phyloP scores from a whole-genome alignment of 2,329 filamentous ascomycete species.

The Penicillium olsonii region DNA sequence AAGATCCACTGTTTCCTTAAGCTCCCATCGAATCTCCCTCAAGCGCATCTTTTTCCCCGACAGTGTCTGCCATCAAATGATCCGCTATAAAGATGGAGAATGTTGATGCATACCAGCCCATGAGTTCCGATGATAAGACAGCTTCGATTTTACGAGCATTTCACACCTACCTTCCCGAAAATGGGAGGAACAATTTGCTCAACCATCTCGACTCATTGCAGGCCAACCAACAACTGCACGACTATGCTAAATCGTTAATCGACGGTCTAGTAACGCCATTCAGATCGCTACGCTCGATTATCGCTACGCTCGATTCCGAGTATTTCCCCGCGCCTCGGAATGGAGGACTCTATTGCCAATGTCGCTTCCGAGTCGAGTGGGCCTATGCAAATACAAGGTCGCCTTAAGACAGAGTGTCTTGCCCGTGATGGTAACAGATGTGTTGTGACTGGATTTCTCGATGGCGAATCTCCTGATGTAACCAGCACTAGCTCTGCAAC shows the following conservation, averaged over 20 bases:
- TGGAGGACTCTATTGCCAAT: background rate
- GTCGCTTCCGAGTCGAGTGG: background rate
- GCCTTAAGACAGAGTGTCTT: constrained; percentile 6
- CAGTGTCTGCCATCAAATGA: no score
- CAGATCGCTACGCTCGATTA: no score
- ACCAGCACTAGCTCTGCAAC: background rate
- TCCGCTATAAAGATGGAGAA: no score
- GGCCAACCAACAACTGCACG: background rate
- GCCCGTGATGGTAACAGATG: constrained; percentile 4
- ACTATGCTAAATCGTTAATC: background rate
- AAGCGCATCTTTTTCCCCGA: no score
- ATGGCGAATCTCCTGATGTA: constrained; percentile 2
- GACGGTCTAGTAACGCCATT: background rate
- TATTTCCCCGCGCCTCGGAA: background rate
- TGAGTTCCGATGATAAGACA: background rate
- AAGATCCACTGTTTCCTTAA: no score
- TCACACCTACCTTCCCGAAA: background rate
- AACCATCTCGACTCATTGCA: constrained; percentile 1
- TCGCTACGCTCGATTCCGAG: background rate
- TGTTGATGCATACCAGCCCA: background rate
- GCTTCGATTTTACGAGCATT: background rate
- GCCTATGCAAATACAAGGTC: background rate
- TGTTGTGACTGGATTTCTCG: constrained; percentile 3
- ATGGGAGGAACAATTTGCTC: constrained; percentile 2
- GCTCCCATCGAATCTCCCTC: no score